Percentiles rank a stretch among this genome's conserved stretches.
These are phyloP conservation scores for Penicillium lividum DNA, from an alignment of 495 filamentous ascomycete genomes.

Conservation along the genomic window DNA sequence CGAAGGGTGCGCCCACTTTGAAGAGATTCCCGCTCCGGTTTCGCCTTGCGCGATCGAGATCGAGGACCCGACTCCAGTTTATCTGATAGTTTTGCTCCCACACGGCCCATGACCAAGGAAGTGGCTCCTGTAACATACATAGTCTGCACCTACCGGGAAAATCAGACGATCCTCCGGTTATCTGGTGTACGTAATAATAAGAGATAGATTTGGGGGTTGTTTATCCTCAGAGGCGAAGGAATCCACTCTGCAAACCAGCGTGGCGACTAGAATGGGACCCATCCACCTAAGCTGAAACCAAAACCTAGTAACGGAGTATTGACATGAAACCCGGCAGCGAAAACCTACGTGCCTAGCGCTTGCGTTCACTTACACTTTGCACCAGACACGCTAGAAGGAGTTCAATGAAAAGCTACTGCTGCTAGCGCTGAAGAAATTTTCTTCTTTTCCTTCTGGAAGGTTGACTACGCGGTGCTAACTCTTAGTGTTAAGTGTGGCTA, in stretches of 20 bases:
- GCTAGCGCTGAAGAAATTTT: slow-evolving; percentile 6
- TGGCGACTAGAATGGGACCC: slow-evolving; percentile 1
- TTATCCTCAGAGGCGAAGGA: not conserved
- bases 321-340: not conserved
- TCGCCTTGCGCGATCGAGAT: slow-evolving; percentile 15
- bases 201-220: not conserved
- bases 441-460: slow-evolving; percentile 3
- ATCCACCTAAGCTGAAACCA: not conserved
- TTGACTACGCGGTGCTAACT: not conserved
- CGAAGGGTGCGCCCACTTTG: not conserved
- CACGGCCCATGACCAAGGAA: slow-evolving; percentile 22
- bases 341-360: slow-evolving; percentile 3
- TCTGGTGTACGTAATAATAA: slow-evolving; percentile 17
- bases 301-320: not conserved
- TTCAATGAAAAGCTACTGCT: not conserved
- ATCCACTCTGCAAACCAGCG: slow-evolving; percentile 1
- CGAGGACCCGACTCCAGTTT: slow-evolving; percentile 20
- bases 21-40: not conserved
- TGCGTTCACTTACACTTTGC: not conserved
- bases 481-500: slow-evolving; percentile 2
- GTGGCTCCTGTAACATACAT: slow-evolving; percentile 8
- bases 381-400: not conserved
- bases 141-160: not conserved
- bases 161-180: not conserved
- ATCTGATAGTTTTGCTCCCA: slow-evolving; percentile 19